Conservation (phyloP, 2,329 filamentous ascomycete genomes). For the Neophaeococcomyces aloes region DNA sequence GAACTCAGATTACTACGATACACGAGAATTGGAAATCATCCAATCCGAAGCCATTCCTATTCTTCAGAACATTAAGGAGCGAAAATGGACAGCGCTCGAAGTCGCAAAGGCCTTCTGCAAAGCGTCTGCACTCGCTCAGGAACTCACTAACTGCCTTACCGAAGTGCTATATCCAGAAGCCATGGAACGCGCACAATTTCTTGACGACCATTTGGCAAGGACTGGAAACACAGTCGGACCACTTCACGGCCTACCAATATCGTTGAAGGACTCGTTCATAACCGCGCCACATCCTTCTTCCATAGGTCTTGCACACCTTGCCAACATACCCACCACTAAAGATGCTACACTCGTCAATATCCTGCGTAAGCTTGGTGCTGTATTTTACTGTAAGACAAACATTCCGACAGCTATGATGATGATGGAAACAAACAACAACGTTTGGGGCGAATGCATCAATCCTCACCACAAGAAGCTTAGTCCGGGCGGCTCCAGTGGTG, state of each 20-base stretch:
- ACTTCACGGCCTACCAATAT: slow-evolving; percentile 50
- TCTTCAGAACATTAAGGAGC: slow-evolving; percentile 26
- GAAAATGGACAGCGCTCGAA: slow-evolving; percentile 41
- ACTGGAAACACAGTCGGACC: slow-evolving; percentile 45
- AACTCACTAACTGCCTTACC: slow-evolving; percentile 47
- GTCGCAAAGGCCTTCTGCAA: slow-evolving; percentile 50
- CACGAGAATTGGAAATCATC: slow-evolving; percentile 43
- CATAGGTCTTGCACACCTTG: slow-evolving; percentile 29
- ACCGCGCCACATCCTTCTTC: slow-evolving; percentile 25
- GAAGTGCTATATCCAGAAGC: slow-evolving; percentile 48
- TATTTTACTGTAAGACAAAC: slow-evolving; percentile 46
- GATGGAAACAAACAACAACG: slow-evolving; percentile 33
- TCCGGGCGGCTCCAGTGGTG: slow-evolving; percentile 29
- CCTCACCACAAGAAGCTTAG: slow-evolving; percentile 27
- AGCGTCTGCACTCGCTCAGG: slow-evolving; percentile 24
- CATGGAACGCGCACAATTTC: slow-evolving; percentile 39
- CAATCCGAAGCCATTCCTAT: slow-evolving; percentile 27
- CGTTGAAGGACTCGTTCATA: slow-evolving; percentile 44
- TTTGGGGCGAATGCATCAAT: slow-evolving; percentile 34
- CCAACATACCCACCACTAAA: slow-evolving; percentile 25
- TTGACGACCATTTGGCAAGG: slow-evolving; percentile 42
- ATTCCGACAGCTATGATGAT: slow-evolving; percentile 41
- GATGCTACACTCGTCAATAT: slow-evolving; percentile 28
- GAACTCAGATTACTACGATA: slow-evolving; percentile 49
- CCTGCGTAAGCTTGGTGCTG: slow-evolving; percentile 34